Evolutionary conservation across 148 eudicot species (phyloP), one percentile per base, ranked within the genome.

Genomic region (Dysphania ambrosioides): DNA sequence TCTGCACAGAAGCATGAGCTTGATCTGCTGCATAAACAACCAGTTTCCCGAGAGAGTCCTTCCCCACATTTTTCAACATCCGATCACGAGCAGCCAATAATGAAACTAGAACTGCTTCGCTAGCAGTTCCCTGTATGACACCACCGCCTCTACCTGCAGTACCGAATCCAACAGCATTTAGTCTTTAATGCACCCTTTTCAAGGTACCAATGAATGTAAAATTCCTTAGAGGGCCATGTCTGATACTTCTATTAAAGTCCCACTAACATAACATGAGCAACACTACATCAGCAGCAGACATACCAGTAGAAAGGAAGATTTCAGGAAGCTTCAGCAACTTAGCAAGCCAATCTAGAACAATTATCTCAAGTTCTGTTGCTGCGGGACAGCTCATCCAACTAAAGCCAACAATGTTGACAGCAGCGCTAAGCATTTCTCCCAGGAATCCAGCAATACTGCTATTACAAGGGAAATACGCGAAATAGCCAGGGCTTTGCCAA

Each of bases 341-440:
- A 56, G 91, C 97, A 63, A 95, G 99, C 99, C 97, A 95, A 78
- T 95, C 99, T 51, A 95, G 79, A 80, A 95, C 94, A 70, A 92
- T 92, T 75, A 87, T 88, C 82, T 95, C 99, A 18, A 95, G 92
- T 80, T 95, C 99, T 15, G 99, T 95, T 38, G 99, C 99, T 68
- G 97, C 99, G 26, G 99, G 99, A 81, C 96, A 95, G 70, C 91
- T 88, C 73, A 92, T 79, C 99, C 99, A 95, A 79, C 94, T 95
- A 73, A 95, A 95, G 8, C 99, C 99, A 65, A 92, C 97, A 81
- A 95, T 89, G 84, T 89, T 92, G 70, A 95, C 81, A 35, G 88
- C 99, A 58, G 93, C 99, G 86, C 96, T 92, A 30, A 92, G 89
- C 91, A 92, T 95, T 86, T 95, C 99, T 38, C 99, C 99, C 16